Conservation (phyloP, 192 early-diverging fungal species). For the Coemansia sp. region DNA sequence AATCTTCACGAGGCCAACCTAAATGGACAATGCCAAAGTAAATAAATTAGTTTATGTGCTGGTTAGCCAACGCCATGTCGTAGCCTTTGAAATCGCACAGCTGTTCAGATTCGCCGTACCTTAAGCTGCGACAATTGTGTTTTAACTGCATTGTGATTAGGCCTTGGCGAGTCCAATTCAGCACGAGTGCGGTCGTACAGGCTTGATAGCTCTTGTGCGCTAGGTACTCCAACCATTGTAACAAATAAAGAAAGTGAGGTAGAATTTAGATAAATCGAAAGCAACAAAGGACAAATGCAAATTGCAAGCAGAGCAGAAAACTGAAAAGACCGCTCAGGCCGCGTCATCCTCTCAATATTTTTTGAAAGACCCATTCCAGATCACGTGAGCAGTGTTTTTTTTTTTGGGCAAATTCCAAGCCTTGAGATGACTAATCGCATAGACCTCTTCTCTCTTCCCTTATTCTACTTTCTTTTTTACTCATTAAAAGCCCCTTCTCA, state of each 20-base stretch:
- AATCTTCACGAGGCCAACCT: conserved; percentile 44
- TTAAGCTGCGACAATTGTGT: conserved; percentile 51
- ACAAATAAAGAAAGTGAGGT: conserved; percentile 3
- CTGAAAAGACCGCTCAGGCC: not conserved
- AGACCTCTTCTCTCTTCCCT: not conserved
- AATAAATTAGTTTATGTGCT: not conserved
- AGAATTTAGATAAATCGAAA: not conserved
- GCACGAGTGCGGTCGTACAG: conserved; percentile 41
- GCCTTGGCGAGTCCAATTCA: conserved; percentile 35
- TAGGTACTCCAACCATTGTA: conserved; percentile 16
- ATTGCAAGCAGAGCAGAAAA: too few relatives aligned
- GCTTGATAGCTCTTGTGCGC: conserved; percentile 15
- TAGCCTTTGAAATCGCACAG: not conserved
- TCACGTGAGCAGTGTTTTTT: not conserved
- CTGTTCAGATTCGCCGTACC: conserved; percentile 19
- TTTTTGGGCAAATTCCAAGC: not conserved
- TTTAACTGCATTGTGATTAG: conserved; percentile 43
- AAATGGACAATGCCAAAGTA: conserved; percentile 6
- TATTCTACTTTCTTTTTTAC: not conserved
- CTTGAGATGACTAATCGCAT: not conserved
- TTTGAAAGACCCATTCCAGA: not conserved
- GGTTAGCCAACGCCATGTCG: not conserved
- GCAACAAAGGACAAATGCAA: not conserved
- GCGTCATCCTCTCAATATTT: not conserved
- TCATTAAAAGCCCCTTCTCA: not conserved